Conservation (phyloP, 345 rosid species). For the Lepidium aucheri region DNA sequence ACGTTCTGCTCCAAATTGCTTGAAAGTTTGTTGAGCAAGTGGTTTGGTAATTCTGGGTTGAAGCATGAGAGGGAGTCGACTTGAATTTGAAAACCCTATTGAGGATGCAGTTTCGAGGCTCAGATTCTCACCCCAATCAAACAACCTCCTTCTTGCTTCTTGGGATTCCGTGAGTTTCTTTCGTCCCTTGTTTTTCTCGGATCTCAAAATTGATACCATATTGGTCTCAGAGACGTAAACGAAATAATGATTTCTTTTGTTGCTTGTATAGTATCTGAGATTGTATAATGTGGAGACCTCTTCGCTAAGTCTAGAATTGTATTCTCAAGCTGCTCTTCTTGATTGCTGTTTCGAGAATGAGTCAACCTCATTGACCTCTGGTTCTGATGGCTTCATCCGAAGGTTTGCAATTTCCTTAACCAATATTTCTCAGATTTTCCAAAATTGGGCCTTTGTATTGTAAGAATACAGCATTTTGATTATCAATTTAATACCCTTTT, state of each 20-base stretch:
- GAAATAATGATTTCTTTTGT: not conserved
- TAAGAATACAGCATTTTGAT: not conserved
- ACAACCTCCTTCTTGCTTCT: slow-evolving; percentile 73
- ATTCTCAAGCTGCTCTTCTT: slow-evolving; percentile 54
- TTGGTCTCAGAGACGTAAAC: not conserved
- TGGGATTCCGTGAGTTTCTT: slow-evolving; percentile 78
- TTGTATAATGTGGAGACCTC: slow-evolving; percentile 66
- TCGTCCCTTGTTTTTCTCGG: not conserved
- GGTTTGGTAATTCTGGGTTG: not conserved
- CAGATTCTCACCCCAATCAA: slow-evolving; percentile 64
- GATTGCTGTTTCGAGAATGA: slow-evolving; percentile 73
- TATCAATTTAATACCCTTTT: not conserved
- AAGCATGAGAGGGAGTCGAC: slow-evolving; percentile 27
- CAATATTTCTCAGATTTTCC: not conserved
- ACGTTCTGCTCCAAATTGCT: not conserved
- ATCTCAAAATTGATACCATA: not conserved
- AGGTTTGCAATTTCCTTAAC: slow-evolving; percentile 35
- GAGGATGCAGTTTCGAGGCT: slow-evolving; percentile 61
- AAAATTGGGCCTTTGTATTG: not conserved
- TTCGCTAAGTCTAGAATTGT: slow-evolving; percentile 40
- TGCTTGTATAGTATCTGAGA: slow-evolving; percentile 44
- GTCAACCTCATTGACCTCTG: slow-evolving; percentile 44
- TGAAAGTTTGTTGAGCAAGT: not conserved
- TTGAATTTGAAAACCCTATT: slow-evolving; percentile 45
- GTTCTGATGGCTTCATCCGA: slow-evolving; percentile 63